Evolutionary conservation across 2,329 filamentous ascomycete species (phyloP).

Genomic region (Didymellaceae sp.): DNA sequence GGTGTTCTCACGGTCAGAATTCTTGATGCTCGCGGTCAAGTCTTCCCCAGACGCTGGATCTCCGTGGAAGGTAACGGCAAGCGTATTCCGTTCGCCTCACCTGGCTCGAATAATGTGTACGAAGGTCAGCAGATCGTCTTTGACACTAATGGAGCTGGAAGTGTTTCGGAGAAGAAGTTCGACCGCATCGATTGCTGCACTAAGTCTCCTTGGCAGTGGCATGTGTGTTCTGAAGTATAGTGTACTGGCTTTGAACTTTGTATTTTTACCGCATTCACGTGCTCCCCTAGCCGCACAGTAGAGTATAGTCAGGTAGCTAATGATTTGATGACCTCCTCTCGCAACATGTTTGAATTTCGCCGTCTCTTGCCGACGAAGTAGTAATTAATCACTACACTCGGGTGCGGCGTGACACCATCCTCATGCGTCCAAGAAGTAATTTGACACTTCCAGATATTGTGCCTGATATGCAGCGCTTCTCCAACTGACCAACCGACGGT

Average conservation of each 20-base stretch:
- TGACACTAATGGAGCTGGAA: neutral
- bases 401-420: too few relatives aligned
- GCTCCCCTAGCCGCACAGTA: too few relatives aligned
- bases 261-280: too few relatives aligned
- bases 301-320: too few relatives aligned
- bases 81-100: neutral
- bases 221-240: slow-evolving; percentile 6
- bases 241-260: neutral
- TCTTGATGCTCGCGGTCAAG: slow-evolving; percentile 1
- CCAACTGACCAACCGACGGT: too few relatives aligned
- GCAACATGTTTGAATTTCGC: too few relatives aligned
- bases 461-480: too few relatives aligned
- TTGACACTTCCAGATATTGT: too few relatives aligned
- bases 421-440: too few relatives aligned
- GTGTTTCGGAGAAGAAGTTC: neutral
- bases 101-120: neutral
- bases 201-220: neutral
- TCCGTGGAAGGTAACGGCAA: neutral
- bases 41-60: neutral
- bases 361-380: too few relatives aligned
- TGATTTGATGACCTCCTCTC: too few relatives aligned
- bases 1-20: neutral
- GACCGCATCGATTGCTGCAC: slow-evolving; percentile 6
- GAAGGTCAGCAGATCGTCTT: slow-evolving; percentile 5
- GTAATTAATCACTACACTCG: too few relatives aligned